Evolutionary conservation across 1,284 basidiomycete genomes (phyloP), one percentile per base, ranked within the genome.

Genomic region (Lignosus rhinocerotis): DNA sequence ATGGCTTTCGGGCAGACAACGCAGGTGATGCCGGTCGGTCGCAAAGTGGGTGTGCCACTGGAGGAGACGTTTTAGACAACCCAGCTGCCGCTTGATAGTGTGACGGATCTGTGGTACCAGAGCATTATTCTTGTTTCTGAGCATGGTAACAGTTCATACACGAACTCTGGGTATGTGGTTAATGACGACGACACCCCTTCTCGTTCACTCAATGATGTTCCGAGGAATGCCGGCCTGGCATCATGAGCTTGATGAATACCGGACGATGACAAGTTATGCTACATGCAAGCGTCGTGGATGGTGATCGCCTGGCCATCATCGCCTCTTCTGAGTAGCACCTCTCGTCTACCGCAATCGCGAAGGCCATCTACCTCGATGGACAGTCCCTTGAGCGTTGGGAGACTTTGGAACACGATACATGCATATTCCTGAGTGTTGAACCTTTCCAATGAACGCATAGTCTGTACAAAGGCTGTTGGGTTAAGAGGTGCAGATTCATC

Each of bases 21-120:
- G 72, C 67, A 9, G 73, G 73, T 7, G 43, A 38, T 38, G 73
- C 72, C 2, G 73, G 73, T 5, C 53, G 60, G 10, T 64, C 69
- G 19, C n/a, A 49, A 46, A 63, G 64, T 19, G 70, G 70, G 6
- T 71, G 69, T 39, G 70, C 70, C 5, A 62, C 59, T n/a, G 66
- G 64, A 14, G 66, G 66, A 11, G 48, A 45, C 21, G 60, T 63
- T 9, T 49, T 53, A 7, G 54, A 56, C 41, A 6, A 43, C 8
- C 31, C 14, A n/a, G 36, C 14, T 2, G 6, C 14, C 3, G 17
- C 25, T 14, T 36, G 17, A 21, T 25, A 12, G 38, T 38, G 11
- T 31, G n/a, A 42, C 10, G 11, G 14, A 4, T 39, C 6, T 14
- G 36, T 1, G 2, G 14, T 11, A 12, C 12, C n/a, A 10, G 36